Conservation (phyloP, 75 land plant species). For the Ceratopteris richardii region DNA sequence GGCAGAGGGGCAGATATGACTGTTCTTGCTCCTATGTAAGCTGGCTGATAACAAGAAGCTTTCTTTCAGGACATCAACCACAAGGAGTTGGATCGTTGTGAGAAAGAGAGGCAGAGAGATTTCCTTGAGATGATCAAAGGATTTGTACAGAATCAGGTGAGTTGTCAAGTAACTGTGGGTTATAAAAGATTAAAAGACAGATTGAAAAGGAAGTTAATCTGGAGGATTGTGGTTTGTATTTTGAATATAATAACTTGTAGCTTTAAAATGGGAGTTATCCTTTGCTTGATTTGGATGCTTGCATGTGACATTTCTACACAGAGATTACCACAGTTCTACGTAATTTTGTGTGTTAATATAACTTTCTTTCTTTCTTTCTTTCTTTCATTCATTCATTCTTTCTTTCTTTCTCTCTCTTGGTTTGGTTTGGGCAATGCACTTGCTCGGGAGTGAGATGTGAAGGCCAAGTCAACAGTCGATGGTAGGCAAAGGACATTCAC, state of each 20-base stretch:
- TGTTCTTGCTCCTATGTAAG: neutral
- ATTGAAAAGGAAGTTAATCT: neutral
- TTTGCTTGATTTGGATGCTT: no score
- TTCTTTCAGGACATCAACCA: conserved; percentile 35
- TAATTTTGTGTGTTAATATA: no score
- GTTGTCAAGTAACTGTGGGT: no score
- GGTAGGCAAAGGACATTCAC: no score
- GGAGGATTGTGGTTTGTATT: neutral
- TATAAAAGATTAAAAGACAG: no score
- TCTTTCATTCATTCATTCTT: no score
- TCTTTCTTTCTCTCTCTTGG: no score
- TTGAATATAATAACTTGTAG: neutral
- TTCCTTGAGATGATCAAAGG: conserved; percentile 40
- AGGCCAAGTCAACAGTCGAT: neutral
- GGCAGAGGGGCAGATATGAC: neutral
- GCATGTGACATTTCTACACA: no score
- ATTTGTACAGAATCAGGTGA: conserved; percentile 43
- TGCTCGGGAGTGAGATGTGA: neutral
- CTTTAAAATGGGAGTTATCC: no score
- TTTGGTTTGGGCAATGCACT: neutral
- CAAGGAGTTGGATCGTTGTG: conserved; percentile 33
- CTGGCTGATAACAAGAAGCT: neutral
- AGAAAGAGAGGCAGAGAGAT: conserved; percentile 28
- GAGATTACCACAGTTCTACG: no score
- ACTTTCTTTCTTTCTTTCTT: no score